Percentiles rank a stretch among this genome's conserved stretches.
These are phyloP conservation scores for Dactylonectria macrodidyma DNA, from an alignment of 2,329 filamentous ascomycete species.

Conservation along the genomic window DNA sequence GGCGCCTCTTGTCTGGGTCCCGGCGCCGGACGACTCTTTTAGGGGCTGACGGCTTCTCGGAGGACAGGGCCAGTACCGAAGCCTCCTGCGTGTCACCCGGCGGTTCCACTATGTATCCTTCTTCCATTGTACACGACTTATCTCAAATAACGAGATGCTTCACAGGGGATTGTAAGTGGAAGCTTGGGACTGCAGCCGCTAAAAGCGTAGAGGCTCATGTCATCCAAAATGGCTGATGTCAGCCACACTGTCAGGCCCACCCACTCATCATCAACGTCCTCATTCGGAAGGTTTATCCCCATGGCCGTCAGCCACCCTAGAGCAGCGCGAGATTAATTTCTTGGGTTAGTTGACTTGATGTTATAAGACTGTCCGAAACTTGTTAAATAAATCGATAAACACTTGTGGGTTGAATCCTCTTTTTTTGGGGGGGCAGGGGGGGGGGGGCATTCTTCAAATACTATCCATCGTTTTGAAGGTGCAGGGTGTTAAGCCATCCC, in stretches of 20 bases:
- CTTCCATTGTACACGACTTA: slow-evolving; percentile 26
- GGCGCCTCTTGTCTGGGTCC: slow-evolving; percentile 45
- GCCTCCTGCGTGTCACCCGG: neutral
- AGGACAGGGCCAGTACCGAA: neutral
- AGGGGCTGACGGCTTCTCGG: slow-evolving; percentile 9
- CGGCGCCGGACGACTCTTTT: slow-evolving; percentile 40
- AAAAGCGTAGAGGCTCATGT: slow-evolving; percentile 26
- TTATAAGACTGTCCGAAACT: too few species aligned
- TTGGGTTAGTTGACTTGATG: neutral
- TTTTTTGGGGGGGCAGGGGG: too few species aligned
- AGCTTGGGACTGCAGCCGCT: neutral
- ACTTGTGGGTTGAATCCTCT: too few species aligned
- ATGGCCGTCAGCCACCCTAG: neutral
- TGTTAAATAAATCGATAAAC: too few species aligned
- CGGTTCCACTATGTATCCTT: slow-evolving; percentile 14
- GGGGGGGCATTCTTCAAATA: too few species aligned
- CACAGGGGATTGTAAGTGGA: slow-evolving; percentile 6
- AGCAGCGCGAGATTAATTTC: neutral
- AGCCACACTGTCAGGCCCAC: slow-evolving; percentile 37
- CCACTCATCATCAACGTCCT: slow-evolving; percentile 11
- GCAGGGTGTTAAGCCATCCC: too few species aligned
- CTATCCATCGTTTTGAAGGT: too few species aligned
- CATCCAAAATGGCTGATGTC: slow-evolving; percentile 46
- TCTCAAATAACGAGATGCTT: neutral
- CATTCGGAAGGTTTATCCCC: neutral